Evolutionary conservation across 257 asterid species (phyloP).

Genomic region (Sherardia arvensis): DNA sequence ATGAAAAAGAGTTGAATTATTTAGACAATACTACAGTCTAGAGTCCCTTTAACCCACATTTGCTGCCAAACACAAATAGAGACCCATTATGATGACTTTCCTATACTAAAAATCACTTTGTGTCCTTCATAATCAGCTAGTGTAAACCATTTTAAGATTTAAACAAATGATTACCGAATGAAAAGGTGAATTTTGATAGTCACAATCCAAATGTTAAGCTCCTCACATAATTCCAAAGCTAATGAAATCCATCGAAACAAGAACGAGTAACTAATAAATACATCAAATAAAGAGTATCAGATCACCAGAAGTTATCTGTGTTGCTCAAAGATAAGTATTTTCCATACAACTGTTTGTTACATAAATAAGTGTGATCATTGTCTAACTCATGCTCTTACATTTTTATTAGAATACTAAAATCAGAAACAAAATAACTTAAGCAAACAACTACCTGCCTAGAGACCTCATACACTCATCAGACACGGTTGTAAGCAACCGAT

Average conservation of each 20-base stretch:
- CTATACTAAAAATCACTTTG: background rate
- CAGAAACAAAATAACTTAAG: background rate
- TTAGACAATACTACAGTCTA: background rate
- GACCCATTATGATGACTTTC: background rate
- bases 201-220: too few relatives aligned
- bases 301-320: too few relatives aligned
- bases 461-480: conserved; percentile 30
- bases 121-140: background rate
- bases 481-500: conserved; percentile 58
- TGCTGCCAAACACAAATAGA: background rate
- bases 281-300: background rate
- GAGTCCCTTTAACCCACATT: too few relatives aligned
- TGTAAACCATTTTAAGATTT: background rate
- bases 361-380: background rate
- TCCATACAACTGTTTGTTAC: background rate
- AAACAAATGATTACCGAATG: background rate
- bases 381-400: conserved; percentile 4
- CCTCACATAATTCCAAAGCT: background rate
- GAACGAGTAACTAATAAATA: background rate
- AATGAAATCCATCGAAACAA: background rate
- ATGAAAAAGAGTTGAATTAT: background rate
- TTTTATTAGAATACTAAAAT: background rate
- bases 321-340: background rate
- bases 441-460: background rate
- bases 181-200: background rate